phyloP scores from a whole-genome alignment of 164 flowering plant genomes.

The Magnolia kwangsiensis region DNA sequence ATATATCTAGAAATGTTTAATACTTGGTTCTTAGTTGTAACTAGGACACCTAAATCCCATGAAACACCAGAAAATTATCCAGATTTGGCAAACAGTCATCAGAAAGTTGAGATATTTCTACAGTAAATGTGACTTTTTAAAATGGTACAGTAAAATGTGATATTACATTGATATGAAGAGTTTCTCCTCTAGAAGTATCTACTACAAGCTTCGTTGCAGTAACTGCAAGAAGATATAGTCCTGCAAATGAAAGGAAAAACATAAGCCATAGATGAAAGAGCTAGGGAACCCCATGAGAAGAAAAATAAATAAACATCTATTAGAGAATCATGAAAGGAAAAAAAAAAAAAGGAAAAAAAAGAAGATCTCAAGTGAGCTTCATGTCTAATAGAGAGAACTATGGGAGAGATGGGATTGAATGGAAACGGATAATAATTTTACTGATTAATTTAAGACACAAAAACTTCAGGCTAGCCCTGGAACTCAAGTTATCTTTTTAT shows the following conservation, averaged over 20 bases:
- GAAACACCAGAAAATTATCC: not conserved
- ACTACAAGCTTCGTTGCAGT: constrained; percentile 28
- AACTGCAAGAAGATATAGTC: constrained; percentile 29
- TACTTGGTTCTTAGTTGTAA: not conserved
- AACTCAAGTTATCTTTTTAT: too few relatives aligned
- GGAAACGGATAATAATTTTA: too few relatives aligned
- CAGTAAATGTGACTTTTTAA: not conserved
- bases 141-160: not conserved
- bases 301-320: not conserved
- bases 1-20: not conserved
- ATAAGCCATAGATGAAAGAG: not conserved
- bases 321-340: not conserved
- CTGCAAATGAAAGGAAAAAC: constrained; percentile 17
- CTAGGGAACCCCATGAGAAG: not conserved
- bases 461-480: too few relatives aligned
- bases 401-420: too few relatives aligned
- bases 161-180: constrained; percentile 28
- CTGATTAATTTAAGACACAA: too few relatives aligned
- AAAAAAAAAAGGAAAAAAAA: too few relatives aligned
- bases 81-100: not conserved
- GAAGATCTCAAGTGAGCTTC: too few relatives aligned
- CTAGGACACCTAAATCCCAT: not conserved
- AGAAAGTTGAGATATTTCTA: not conserved
- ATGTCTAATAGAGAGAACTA: too few relatives aligned
- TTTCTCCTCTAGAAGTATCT: constrained; percentile 36